Base-by-base conservation (phyloP, 2,329 filamentous ascomycete species). In the Ilyonectria sp. region DNA sequence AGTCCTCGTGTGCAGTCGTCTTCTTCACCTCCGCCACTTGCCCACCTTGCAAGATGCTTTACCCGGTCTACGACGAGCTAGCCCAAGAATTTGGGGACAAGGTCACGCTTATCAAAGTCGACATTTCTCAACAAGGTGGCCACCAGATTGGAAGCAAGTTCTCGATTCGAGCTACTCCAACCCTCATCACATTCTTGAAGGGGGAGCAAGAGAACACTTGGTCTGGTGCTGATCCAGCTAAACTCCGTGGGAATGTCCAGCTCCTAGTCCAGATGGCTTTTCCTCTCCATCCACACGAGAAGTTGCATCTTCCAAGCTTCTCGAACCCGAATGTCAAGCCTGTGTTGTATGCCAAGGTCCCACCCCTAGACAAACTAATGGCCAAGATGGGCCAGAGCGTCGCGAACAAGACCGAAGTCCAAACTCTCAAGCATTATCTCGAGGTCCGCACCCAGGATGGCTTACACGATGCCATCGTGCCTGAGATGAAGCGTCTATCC, bases 21-120 rank as follows among this genome's bases (percentile, higher is more conserved):
- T 98, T 98, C 84, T 98, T 98, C 82, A 98, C 95, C 0, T 97
- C 94, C 4, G 89, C 92, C 2, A 96, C 92, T 2, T 98, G 95
- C 77, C 88, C 90, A 1, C 94, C 95, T 0, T 98, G 95, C 86
- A 95, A 93, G 79, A 82, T 90, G 17, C 87, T 95, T 2, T 97
- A 97, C 75, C 94, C 95, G 1, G 81, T 91, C 0, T 98, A 94
- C 75, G 92, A 97, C 68, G 86, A 93, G 70, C 85, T 98, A 1
- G 94, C 95, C 2, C 89, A 87, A 29, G 92, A 97, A 77, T 86
- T 91, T 31, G 91, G 88, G 1, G 82, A 87, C 35, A 91, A 91
- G 72, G 91, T 90, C 4, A 83, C 89, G 0, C 87, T 98, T 54
- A 91, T 98, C 82, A 96, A 97, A 77, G 90, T 97, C 13, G 95